phyloP scores from a whole-genome alignment of 1,284 basidiomycete species.

The Malassezia sympodialis region DNA sequence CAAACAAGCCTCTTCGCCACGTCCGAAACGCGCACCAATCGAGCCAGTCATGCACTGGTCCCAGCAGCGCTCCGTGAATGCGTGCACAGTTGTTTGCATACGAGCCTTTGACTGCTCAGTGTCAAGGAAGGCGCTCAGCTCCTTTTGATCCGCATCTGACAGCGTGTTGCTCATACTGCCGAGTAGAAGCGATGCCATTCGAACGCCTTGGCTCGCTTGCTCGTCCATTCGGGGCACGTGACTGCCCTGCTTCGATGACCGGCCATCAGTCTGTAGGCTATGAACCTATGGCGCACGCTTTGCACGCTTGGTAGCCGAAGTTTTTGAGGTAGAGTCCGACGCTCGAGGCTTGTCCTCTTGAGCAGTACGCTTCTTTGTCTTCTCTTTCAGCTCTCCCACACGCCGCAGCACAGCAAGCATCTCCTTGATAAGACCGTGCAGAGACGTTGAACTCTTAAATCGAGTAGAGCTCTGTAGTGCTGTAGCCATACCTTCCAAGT shows the following conservation, averaged over 20 bases:
- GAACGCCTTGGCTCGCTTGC: not conserved
- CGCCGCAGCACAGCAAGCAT: conserved; percentile 43
- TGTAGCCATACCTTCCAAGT: conserved; percentile 19
- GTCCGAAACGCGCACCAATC: conserved; percentile 72
- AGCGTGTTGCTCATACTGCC: conserved; percentile 14
- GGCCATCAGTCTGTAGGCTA: not conserved
- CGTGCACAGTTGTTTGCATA: conserved; percentile 56
- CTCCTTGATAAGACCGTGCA: conserved; percentile 55
- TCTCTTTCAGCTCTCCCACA: not conserved
- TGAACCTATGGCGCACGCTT: conserved; percentile 12
- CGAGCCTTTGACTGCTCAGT: conserved; percentile 76
- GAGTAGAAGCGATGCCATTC: not conserved
- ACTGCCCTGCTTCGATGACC: not conserved
- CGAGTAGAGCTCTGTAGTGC: conserved; percentile 20
- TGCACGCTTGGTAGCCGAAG: not conserved
- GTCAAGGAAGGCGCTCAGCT: conserved; percentile 72
- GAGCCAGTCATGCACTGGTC: conserved; percentile 71
- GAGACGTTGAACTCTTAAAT: conserved; percentile 43
- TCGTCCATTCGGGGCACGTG: not conserved
- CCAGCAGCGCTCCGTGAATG: conserved; percentile 45
- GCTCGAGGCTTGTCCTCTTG: not conserved
- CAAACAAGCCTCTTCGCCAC: conserved; percentile 72
- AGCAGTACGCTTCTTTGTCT: not conserved
- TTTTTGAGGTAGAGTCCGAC: not conserved
- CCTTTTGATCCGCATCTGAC: conserved; percentile 45